These are phyloP conservation scores for Exserohilum turcica DNA, from an alignment of 2,329 filamentous ascomycete genomes.

Conservation along the genomic window DNA sequence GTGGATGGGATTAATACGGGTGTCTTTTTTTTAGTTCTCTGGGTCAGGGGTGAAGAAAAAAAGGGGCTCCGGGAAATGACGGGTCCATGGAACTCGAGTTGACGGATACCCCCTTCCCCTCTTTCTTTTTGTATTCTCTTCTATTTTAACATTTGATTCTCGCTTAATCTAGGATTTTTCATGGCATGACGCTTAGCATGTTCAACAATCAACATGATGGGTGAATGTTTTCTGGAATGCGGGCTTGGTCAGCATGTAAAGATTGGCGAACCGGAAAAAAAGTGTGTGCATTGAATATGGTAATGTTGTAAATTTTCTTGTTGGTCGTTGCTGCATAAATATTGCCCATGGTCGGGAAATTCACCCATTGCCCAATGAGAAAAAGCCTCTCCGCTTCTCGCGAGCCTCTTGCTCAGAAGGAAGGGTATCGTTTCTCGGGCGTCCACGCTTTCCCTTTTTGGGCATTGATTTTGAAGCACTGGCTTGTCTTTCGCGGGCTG, in stretches of 20 bases:
- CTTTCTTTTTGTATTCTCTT: neutral
- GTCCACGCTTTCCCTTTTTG: conserved; percentile 39
- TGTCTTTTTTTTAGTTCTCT: neutral
- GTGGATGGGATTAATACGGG: conserved; percentile 5
- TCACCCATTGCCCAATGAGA: conserved; percentile 24
- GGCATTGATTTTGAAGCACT: conserved; percentile 18
- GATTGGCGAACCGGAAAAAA: neutral
- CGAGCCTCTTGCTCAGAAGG: conserved; percentile 31
- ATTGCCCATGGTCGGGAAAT: neutral
- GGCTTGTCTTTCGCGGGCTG: conserved; percentile 14
- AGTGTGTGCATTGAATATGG: neutral
- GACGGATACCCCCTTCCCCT: neutral
- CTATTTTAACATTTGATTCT: neutral
- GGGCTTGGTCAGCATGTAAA: too few species aligned
- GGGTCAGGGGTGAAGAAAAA: neutral
- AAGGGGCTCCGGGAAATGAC: neutral
- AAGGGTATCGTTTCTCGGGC: conserved; percentile 32
- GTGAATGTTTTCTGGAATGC: too few species aligned
- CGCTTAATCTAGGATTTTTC: too few species aligned
- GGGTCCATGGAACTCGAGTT: too few species aligned
- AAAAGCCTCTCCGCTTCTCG: conserved; percentile 43
- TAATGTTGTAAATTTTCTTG: neutral
- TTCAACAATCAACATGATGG: too few species aligned
- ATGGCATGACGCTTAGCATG: too few species aligned
- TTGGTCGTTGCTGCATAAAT: neutral